These are phyloP conservation scores for Bocquillonia castaneifolia DNA, from an alignment of 441 rosid species.

Conservation along the genomic window DNA sequence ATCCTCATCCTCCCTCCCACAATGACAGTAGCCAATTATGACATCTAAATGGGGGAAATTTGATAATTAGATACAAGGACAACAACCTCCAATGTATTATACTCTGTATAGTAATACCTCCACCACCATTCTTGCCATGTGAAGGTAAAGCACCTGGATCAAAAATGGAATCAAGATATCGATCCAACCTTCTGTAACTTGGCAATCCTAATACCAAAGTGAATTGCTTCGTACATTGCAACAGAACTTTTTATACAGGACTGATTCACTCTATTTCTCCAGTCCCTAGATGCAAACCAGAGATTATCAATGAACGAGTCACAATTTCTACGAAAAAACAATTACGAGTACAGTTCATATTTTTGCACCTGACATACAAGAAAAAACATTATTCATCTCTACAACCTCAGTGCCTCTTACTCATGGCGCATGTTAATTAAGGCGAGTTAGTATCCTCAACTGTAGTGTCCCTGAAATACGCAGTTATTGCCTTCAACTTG, in stretches of 20 bases:
- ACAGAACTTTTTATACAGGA: neutral
- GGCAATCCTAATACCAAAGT: neutral
- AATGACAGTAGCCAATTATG: neutral
- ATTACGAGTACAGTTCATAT: neutral
- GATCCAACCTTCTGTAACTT: neutral
- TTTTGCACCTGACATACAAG: neutral
- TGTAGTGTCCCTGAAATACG: constrained; percentile 46
- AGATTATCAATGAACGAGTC: neutral
- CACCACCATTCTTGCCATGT: neutral
- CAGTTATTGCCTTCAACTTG: constrained; percentile 81
- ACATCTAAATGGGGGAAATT: neutral
- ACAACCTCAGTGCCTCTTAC: neutral
- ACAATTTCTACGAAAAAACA: neutral
- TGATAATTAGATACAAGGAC: neutral
- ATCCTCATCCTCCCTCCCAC: neutral
- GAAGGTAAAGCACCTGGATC: neutral
- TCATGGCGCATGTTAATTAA: neutral
- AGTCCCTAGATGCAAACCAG: neutral
- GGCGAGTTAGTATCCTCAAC: constrained; percentile 17
- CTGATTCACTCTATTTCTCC: neutral
- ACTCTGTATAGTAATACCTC: neutral
- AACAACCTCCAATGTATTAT: neutral
- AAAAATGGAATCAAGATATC: neutral
- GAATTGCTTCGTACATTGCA: neutral
- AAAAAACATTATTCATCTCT: neutral